Base-by-base conservation (phyloP, 352 stramenopile species). In the Globisporangium apiculatum region DNA sequence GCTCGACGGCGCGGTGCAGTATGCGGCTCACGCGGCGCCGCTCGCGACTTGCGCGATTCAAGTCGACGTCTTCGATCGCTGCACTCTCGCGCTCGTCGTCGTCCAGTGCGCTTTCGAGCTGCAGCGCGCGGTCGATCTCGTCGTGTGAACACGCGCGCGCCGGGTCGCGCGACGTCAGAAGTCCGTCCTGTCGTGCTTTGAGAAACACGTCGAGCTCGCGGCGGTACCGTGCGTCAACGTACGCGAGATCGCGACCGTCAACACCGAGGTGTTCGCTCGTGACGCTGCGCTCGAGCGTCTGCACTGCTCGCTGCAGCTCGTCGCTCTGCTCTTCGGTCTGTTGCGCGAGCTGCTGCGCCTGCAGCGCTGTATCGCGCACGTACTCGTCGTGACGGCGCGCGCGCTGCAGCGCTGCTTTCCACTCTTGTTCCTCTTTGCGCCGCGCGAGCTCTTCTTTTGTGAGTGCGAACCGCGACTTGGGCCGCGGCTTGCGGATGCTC, bases 361-460 rank as follows among this genome's bases (percentile, higher is more conserved):
- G 48, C 12, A 58, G 58, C 2, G 51, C 49, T 3, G 59, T 57
- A 24, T 72, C 67, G 46, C 68, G 62, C 9, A 69, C 38, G 0
- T 69, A 53, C 15, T 73, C 55, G 3, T 89, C 79, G 9, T 68
- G 75, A 38, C 71, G 57, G 0, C 75, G 61, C 11, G 70, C 66
- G 14, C 82, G 72, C 59, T 83, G 62, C 14, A 91, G 62, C 35
- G 77, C 68, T 17, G 75, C 58, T 42, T 76, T 83, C 83, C 83
- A 92, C 51, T 87, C 79, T 51, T 76, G 67, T 12, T 88, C 77
- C 55, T 90, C 83, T 11, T 69, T 66, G n/a, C 66, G 71, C 2
- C 67, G 72, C 18, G 71, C 63, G 14, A 87, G 55, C 51, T 83
- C 73, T 18, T 81, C 74, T 15, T 65, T 76, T 4, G 64, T 72